These are phyloP conservation scores for Pontederia crassipes DNA, from an alignment of 176 grass and related monocot species.

Conservation along the genomic window DNA sequence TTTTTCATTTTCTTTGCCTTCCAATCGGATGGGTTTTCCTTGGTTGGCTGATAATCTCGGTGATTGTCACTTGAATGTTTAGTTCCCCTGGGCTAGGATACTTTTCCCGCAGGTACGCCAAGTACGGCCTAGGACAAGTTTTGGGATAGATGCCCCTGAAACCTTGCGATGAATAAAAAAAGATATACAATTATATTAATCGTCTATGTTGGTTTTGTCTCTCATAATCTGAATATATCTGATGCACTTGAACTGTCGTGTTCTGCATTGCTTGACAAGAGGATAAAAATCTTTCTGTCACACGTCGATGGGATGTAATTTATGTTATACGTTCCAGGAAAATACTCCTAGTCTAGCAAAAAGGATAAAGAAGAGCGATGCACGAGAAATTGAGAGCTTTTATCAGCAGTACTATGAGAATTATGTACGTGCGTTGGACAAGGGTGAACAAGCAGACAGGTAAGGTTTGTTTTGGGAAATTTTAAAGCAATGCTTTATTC, in stretches of 20 bases:
- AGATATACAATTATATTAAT: too few species aligned
- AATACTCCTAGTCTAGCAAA: conserved; percentile 74
- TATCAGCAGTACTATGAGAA: conserved; percentile 95
- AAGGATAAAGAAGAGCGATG: conserved; percentile 83
- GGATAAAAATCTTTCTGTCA: too few species aligned
- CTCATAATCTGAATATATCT: too few species aligned
- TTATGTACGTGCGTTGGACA: conserved; percentile 78
- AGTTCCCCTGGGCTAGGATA: too few species aligned
- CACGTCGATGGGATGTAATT: too few species aligned
- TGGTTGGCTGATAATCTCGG: too few species aligned
- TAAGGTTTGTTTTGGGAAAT: conserved; percentile 1
- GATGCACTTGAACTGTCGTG: too few species aligned
- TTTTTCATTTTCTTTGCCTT: too few species aligned
- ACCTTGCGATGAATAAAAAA: not conserved
- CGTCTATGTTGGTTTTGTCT: too few species aligned
- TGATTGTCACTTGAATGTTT: too few species aligned
- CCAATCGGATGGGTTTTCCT: too few species aligned
- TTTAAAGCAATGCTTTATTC: not conserved
- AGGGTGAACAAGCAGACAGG: conserved; percentile 87
- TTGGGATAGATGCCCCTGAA: not conserved
- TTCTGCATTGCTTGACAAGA: too few species aligned
- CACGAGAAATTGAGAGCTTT: conserved; percentile 89
- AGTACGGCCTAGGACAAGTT: not conserved
- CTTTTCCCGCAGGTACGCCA: not conserved
- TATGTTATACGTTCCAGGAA: conserved; percentile 37